Evolutionary conservation across 257 asterid genomes (phyloP).

Genomic region (Nicotiana sylvestris): DNA sequence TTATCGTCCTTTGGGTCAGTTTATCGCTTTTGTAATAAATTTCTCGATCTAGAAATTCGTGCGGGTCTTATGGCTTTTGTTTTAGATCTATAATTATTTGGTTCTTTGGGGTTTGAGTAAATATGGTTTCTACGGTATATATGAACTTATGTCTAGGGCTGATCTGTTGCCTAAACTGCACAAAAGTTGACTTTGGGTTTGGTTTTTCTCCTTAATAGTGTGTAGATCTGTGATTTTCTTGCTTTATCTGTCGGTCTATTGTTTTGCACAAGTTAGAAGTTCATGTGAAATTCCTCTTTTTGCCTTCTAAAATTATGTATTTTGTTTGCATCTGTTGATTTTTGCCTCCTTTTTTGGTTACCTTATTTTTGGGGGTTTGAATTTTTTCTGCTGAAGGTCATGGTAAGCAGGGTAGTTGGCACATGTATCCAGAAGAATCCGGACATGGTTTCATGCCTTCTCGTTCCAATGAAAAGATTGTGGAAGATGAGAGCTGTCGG

Average conservation of each 20-base stretch:
- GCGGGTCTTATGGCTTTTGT: background rate
- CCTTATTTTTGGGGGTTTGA: conserved; percentile 30
- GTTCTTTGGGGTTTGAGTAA: background rate
- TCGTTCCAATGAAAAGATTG: conserved; percentile 59
- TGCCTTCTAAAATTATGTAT: background rate
- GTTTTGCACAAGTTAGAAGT: background rate
- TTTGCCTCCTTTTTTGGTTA: conserved; percentile 24
- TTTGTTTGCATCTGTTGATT: conserved; percentile 3
- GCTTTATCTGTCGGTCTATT: background rate
- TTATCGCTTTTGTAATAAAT: background rate
- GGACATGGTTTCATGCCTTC: conserved; percentile 65
- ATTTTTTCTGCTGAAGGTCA: conserved; percentile 74
- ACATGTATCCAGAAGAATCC: conserved; percentile 61
- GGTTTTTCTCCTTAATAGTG: background rate
- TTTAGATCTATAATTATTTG: background rate
- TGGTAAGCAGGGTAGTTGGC: conserved; percentile 95
- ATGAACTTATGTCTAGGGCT: conserved; percentile 17
- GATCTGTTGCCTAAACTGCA: conserved; percentile 38
- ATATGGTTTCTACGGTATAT: background rate
- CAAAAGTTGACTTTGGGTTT: conserved; percentile 6
- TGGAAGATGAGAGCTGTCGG: conserved; percentile 62
- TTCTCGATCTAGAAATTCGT: background rate
- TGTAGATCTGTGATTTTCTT: conserved; percentile 30
- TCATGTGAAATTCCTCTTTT: background rate
- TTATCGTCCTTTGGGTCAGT: background rate